phyloP scores from a whole-genome alignment of 75 land plant species.

The Isoetes taiwanensis region DNA sequence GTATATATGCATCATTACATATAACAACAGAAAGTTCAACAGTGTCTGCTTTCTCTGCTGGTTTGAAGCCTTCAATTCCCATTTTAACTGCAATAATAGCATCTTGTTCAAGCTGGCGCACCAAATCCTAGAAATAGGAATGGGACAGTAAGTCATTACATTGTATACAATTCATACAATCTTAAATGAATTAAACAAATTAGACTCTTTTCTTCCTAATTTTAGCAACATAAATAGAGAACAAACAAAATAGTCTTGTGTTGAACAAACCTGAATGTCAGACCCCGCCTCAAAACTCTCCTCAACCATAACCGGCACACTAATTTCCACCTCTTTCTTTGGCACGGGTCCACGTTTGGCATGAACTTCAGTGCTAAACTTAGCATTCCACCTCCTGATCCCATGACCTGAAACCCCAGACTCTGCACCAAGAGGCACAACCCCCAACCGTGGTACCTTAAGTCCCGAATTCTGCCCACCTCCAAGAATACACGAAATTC shows the following conservation, averaged over 20 bases:
- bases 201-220: not conserved
- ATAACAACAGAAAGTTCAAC: conserved; percentile 74
- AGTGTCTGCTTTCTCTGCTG: conserved; percentile 53
- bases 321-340: conserved; percentile 9
- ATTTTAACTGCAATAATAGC: conserved; percentile 75
- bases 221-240: not conserved
- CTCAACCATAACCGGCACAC: conserved; percentile 10
- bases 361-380: no score
- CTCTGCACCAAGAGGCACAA: no score
- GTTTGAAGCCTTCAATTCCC: conserved; percentile 59
- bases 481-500: no score
- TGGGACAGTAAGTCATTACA: not conserved
- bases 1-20: conserved; percentile 79
- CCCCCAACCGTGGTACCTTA: no score
- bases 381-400: no score
- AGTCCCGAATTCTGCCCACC: no score
- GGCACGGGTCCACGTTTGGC: no score
- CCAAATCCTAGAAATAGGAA: conserved; percentile 4
- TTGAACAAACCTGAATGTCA: conserved; percentile 12
- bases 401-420: no score
- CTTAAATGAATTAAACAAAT: not conserved
- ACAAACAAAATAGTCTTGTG: not conserved
- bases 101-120: conserved; percentile 73
- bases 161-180: not conserved
- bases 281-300: conserved; percentile 7